phyloP scores from a whole-genome alignment of 441 rosid genomes.

The Euphorbia celastroides region DNA sequence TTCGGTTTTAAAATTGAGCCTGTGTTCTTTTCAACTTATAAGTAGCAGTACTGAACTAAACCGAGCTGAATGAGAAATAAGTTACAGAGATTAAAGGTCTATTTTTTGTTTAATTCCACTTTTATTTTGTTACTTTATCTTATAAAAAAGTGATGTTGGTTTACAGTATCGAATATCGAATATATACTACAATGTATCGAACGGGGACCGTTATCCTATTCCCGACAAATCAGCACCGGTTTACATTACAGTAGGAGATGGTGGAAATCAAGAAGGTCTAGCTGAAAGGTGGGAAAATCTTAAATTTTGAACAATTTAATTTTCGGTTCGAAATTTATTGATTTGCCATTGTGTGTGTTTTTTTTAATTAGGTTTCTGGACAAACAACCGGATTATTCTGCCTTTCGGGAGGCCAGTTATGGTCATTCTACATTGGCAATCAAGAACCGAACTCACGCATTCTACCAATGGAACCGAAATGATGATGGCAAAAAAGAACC shows the following conservation, averaged over 20 bases:
- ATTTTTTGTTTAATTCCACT: not conserved
- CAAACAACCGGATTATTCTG: constrained; percentile 68
- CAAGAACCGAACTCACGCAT: constrained; percentile 51
- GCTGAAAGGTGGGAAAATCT: constrained; percentile 44
- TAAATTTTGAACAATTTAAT: not conserved
- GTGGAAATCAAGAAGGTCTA: constrained; percentile 92
- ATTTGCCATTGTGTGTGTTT: no score
- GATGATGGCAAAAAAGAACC: constrained; percentile 44
- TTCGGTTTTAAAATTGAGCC: no score
- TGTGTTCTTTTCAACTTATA: no score
- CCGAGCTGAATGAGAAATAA: no score
- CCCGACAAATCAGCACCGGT: constrained; percentile 74
- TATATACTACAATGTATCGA: constrained; percentile 51
- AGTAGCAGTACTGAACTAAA: no score
- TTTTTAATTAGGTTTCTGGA: constrained; percentile 41
- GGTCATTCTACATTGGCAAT: constrained; percentile 58
- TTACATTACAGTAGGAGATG: constrained; percentile 80
- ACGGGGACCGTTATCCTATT: constrained; percentile 54
- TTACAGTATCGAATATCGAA: constrained; percentile 72
- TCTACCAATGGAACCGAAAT: constrained; percentile 61
- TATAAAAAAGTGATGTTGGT: constrained; percentile 1
- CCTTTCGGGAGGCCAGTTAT: constrained; percentile 70
- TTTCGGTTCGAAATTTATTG: not conserved
- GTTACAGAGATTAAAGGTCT: not conserved
- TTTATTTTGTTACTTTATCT: constrained; percentile 4